A percentile compares a stretch with the other conserved stretches of the same genome.
Conservation (phyloP, 139 green algal genomes). For the Coelastrella sp. region DNA sequence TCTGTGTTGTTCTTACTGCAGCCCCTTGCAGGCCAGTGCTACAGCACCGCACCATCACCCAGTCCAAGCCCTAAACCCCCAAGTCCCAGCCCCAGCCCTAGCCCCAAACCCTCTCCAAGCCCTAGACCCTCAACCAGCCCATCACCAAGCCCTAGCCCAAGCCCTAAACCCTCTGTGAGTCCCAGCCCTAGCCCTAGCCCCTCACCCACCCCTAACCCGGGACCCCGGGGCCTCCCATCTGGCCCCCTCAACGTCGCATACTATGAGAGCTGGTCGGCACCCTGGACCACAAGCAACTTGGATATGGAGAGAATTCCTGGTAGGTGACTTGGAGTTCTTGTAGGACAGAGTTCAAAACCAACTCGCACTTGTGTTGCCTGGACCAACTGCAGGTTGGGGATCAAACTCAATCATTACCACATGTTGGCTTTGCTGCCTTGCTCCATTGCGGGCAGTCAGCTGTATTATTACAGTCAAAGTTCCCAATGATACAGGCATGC, state of each 20-base stretch:
- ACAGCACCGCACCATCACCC: not conserved
- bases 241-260: constrained; percentile 43
- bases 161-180: not conserved
- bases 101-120: not conserved
- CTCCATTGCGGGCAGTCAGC: too few species aligned
- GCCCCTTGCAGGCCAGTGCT: not conserved
- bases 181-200: not conserved
- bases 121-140: not conserved
- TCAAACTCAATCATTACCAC: too few species aligned
- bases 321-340: not conserved
- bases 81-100: not conserved
- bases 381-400: not conserved
- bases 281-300: constrained; percentile 16
- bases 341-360: not conserved
- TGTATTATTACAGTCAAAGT: too few species aligned
- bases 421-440: too few species aligned
- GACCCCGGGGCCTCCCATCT: not conserved
- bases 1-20: not conserved
- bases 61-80: not conserved
- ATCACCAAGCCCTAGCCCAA: not conserved
- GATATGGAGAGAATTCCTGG: constrained; percentile 56
- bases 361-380: not conserved
- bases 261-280: constrained; percentile 57
- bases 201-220: not conserved
- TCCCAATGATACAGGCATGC: too few species aligned